Evolutionary conservation across 2,329 filamentous ascomycete species (phyloP), one percentile per base, ranked within the genome.

Genomic region (Trichoderma hamatum): DNA sequence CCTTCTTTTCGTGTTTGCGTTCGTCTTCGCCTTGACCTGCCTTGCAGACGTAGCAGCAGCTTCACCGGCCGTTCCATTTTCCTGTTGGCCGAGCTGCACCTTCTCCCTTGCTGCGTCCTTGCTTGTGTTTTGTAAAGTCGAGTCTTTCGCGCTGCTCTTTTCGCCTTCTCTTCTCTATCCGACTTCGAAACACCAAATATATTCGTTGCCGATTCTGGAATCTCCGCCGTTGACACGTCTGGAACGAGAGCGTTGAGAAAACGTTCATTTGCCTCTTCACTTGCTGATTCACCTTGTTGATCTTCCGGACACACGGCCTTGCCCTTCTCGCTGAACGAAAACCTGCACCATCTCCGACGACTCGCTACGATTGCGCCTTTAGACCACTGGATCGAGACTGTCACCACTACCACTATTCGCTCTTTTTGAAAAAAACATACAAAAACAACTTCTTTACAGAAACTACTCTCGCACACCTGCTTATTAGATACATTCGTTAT

Each of bases 221-320:
- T 73, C 70, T 71, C 76, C 75, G 72, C 74, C 71, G 59, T 74
- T 55, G 67, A 62, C 30, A 72, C 75, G 76, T 77, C 76, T 77
- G 76, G 76, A 70, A 77, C 76, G 76, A 78, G 71, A 76, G 72
- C 73, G 71, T 71, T 69, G 63, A 73, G 70, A 75, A 73, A 34
- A 21, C 63, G 63, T 52, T 39, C n/a, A 51, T 72, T 43, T 72
- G 36, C 67, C 36, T 32, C 73, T 70, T 70, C 69, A 70, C 72
- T n/a, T 70, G 70, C 72, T 73, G 28, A 68, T 56, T 36, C 49
- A 14, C 24, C 43, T 30, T 26, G 51, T 51, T 46, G 24, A 39
- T 30, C 28, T 36, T 39, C 43, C 13, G n/a, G 46, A 21, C 39
- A 32, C 46, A 61, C 64, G 64, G 36, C 52, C 52, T 49, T 66